Conservation (phyloP, 225 moss, liverwort and hornwort genomes). For the Thuidium tamariscinum region DNA sequence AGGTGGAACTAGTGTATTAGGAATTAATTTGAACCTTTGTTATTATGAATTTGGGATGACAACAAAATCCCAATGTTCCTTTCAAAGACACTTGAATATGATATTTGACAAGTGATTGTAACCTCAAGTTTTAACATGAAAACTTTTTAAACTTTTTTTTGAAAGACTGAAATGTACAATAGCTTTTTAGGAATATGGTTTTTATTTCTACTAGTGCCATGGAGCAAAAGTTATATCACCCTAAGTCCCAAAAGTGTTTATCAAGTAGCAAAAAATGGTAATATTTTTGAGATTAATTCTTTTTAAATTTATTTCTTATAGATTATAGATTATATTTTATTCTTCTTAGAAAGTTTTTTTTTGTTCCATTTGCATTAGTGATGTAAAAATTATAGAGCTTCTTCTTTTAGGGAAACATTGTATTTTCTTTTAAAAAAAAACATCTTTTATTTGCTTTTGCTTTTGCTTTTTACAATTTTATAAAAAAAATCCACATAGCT, state of each 20-base stretch:
- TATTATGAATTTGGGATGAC: background rate
- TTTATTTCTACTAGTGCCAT: background rate
- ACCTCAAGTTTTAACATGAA: background rate
- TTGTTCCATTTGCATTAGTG: background rate
- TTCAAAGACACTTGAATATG: accelerated
- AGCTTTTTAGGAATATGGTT: background rate
- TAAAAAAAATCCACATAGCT: no score
- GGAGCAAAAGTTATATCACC: background rate
- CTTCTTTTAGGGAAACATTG: background rate
- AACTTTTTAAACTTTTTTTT: background rate
- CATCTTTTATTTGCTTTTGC: no score
- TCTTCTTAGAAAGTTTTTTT: background rate
- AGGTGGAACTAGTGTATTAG: accelerated
- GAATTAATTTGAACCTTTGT: no score
- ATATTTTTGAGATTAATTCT: no score
- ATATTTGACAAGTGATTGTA: accelerated
- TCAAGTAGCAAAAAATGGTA: background rate
- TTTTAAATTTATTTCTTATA: accelerated
- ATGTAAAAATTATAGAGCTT: background rate
- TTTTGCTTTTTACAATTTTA: background rate
- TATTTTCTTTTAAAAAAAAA: background rate
- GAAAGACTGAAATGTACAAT: background rate
- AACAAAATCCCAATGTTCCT: background rate
- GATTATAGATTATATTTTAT: background rate
- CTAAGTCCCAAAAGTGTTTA: accelerated